Evolutionary conservation across 2,329 filamentous ascomycete genomes (phyloP).

Genomic region (Colletotrichum tropicicola): DNA sequence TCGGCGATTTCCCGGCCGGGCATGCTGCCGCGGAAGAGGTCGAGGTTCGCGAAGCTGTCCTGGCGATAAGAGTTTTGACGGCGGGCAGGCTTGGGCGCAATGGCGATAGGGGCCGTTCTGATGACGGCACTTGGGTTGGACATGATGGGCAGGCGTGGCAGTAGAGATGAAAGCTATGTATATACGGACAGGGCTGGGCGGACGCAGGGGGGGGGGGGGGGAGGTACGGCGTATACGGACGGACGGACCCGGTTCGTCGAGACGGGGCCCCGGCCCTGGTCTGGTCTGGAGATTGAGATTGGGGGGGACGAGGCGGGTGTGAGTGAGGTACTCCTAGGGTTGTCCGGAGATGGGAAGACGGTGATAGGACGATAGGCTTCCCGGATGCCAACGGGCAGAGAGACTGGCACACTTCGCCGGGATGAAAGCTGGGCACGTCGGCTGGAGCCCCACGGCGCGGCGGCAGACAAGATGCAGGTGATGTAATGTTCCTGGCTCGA

Average conservation of each 20-base stretch:
- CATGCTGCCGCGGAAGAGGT: conserved; percentile 57
- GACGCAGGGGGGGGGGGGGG: conserved; percentile 36
- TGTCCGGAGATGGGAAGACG: conserved; percentile 18
- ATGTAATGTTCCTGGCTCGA: conserved; percentile 26
- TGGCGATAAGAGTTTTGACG: conserved; percentile 53
- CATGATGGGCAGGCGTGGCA: conserved; percentile 51
- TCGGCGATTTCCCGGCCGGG: conserved; percentile 63
- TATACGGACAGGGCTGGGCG: conserved; percentile 38
- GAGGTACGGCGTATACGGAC: neutral
- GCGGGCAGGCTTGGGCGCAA: conserved; percentile 67
- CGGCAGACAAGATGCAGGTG: conserved; percentile 22
- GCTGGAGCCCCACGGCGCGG: conserved; percentile 17
- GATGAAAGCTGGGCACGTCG: conserved; percentile 7
- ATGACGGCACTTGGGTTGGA: conserved; percentile 62
- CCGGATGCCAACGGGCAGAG: neutral
- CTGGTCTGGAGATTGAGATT: conserved; percentile 22
- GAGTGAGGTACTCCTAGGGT: conserved; percentile 17
- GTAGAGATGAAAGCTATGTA: conserved; percentile 29
- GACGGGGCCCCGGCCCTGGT: conserved; percentile 29
- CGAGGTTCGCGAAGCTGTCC: conserved; percentile 55
- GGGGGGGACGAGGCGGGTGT: conserved; percentile 13
- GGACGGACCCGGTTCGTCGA: conserved; percentile 32
- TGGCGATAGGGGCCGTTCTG: conserved; percentile 72
- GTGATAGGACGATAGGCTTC: conserved; percentile 27
- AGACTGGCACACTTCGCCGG: conserved; percentile 17